A percentile compares a stretch with the other conserved stretches of the same genome.
Evolutionary conservation across 257 asterid species (phyloP).

Genomic region (Fraxinus cuspidata): DNA sequence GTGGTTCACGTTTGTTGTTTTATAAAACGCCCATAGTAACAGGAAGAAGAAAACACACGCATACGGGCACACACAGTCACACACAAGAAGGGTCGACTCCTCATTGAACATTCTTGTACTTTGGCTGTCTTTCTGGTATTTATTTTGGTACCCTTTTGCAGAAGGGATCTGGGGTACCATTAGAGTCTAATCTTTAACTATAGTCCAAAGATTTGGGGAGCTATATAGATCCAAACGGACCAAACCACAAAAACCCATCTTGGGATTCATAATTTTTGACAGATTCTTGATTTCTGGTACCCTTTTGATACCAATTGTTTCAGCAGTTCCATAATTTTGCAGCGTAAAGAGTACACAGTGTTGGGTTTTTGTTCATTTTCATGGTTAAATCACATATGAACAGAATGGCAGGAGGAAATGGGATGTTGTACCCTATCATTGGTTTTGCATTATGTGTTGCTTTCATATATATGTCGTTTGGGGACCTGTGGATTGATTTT

Average conservation of each 20-base stretch:
- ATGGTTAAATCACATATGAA: slow-evolving; percentile 18
- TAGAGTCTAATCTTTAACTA: slow-evolving; percentile 37
- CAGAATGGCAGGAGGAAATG: slow-evolving; percentile 69
- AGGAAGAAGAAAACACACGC: not conserved
- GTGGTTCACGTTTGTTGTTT: slow-evolving; percentile 31
- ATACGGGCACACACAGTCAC: slow-evolving; percentile 6
- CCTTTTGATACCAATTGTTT: not conserved
- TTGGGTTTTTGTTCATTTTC: slow-evolving; percentile 1
- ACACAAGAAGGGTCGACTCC: slow-evolving; percentile 1
- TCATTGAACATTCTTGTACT: slow-evolving; percentile 46
- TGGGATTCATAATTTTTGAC: slow-evolving; percentile 27
- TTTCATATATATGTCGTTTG: slow-evolving; percentile 78
- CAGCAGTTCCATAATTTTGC: not conserved
- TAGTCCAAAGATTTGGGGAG: slow-evolving; percentile 28
- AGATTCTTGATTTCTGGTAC: not conserved
- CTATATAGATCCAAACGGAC: slow-evolving; percentile 44
- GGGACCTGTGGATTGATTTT: slow-evolving; percentile 64
- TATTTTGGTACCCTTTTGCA: slow-evolving; percentile 30
- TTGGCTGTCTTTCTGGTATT: slow-evolving; percentile 39
- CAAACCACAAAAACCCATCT: slow-evolving; percentile 26
- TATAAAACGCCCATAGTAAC: not conserved
- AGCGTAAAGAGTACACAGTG: not conserved
- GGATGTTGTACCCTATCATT: slow-evolving; percentile 75
- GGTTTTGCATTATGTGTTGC: slow-evolving; percentile 83
- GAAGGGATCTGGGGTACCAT: slow-evolving; percentile 50